Evolutionary conservation across 1,284 basidiomycete genomes (phyloP).

Genomic region (Microbotryomycetes sp.): DNA sequence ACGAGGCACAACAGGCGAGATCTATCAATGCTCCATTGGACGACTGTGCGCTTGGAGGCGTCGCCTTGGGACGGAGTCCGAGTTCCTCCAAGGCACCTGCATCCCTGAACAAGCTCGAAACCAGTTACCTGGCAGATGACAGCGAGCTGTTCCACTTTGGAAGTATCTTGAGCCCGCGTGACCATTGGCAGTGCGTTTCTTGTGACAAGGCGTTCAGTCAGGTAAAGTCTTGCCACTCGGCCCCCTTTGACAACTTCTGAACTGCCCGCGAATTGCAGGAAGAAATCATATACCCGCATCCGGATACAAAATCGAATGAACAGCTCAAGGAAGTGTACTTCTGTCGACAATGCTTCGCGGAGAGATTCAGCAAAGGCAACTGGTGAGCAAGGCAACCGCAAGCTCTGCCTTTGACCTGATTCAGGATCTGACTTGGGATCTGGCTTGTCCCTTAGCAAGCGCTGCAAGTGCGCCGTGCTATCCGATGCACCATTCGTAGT

Average conservation of each 20-base stretch:
- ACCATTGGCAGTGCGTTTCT: constrained; percentile 19
- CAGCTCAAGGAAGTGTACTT: constrained; percentile 16
- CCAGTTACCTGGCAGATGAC: no score
- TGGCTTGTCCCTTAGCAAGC: constrained; percentile 5
- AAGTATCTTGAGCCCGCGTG: constrained; percentile 14
- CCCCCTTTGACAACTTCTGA: not conserved
- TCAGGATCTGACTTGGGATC: not conserved
- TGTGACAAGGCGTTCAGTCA: constrained; percentile 16
- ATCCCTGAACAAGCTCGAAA: no score
- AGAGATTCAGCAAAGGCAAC: constrained; percentile 18
- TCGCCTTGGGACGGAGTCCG: no score
- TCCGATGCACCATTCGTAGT: constrained; percentile 21
- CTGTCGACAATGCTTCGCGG: constrained; percentile 25
- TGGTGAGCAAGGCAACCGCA: no score
- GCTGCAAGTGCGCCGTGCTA: constrained; percentile 24
- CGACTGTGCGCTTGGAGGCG: no score
- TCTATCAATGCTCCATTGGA: no score
- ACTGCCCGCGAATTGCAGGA: constrained; percentile 6
- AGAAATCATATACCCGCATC: constrained; percentile 28
- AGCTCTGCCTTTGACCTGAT: no score
- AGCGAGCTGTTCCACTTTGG: constrained; percentile 21
- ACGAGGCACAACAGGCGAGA: no score
- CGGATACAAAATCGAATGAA: constrained; percentile 6
- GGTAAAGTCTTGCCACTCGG: not conserved
- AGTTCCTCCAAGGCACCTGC: no score